Evolutionary conservation across 1,284 basidiomycete species (phyloP), one percentile per base, ranked within the genome.

Genomic region (Veloboletus limbatus): DNA sequence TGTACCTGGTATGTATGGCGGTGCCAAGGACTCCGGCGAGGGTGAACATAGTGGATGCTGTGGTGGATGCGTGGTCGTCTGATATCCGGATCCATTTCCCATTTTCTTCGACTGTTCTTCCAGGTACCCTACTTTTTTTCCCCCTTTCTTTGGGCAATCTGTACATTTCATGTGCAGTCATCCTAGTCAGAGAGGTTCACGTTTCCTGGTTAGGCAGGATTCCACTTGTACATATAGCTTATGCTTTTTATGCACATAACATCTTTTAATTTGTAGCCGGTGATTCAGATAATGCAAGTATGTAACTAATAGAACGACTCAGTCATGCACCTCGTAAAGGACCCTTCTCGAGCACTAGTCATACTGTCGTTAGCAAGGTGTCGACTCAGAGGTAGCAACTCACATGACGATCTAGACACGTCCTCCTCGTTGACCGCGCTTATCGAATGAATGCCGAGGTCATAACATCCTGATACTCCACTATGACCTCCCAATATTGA

Each of bases 401-500:
- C 53, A 77, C 75, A 54, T 40, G 66, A 62, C 6, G 67, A 66
- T 28, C 63, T 62, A 1, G 71, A 66, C 20, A 76, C 67, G 46
- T 81, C 77, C 49, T 77, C 75, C 41, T 79, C 69, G 45, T 81
- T 79, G 20, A 80, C 74, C 7, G 78, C 77, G 40, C 78, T 74
- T 50, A 91, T 83, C 2, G 78, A 81, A 54, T 90, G 85, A 42
- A 91, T 74, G 2, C 83, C 85, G 1, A 91, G 73, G 53, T 91
- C 88, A 56, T 86, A 91, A n/a, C 69, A 66, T 1, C 88, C 88
- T 32, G 79, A 73, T 4, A 81, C 71, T 10, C 81, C 78, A 43
- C 82, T 84, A 45, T 88, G 88, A 4, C 87, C 88, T 14, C 90
- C 90, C 7, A 93, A 69, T 13, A 93, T 68, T 2, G 89, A 91